Conservation (phyloP, 2,329 filamentous ascomycete genomes). For the Hypoxylon sp. region DNA sequence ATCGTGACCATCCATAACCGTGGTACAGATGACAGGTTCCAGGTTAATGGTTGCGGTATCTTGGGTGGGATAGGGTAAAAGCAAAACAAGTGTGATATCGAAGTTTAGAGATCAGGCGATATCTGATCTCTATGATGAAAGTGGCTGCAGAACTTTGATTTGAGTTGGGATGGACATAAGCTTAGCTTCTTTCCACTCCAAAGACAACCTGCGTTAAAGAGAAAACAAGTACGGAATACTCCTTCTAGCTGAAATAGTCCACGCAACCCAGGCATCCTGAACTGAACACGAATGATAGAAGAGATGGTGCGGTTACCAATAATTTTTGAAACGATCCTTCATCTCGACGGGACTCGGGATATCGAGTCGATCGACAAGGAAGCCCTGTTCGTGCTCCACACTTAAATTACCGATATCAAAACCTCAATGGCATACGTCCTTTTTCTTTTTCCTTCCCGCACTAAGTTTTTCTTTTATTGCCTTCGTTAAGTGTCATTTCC, state of each 20-base stretch:
- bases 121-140: slow-evolving; percentile 15
- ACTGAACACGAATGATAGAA: slow-evolving; percentile 17
- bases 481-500: slow-evolving; percentile 4
- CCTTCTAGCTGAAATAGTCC: not conserved
- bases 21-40: not conserved
- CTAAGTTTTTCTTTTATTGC: slow-evolving; percentile 5
- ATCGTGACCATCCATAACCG: slow-evolving; percentile 11
- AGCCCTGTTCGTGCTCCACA: slow-evolving; percentile 21
- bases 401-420: slow-evolving; percentile 24
- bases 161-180: not conserved
- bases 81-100: not conserved
- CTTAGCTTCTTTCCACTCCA: not conserved
- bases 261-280: slow-evolving; percentile 3
- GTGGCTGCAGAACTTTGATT: slow-evolving; percentile 18
- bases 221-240: not conserved
- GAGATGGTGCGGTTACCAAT: slow-evolving; percentile 16
- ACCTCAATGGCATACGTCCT: slow-evolving; percentile 13
- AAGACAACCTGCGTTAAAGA: not conserved
- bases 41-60: not conserved
- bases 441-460: not conserved
- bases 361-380: slow-evolving; percentile 38
- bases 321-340: slow-evolving; percentile 28
- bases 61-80: slow-evolving; percentile 15
- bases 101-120: slow-evolving; percentile 11
- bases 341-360: slow-evolving; percentile 37